Conservation (phyloP, 441 rosid species). For the Kokia cookei region DNA sequence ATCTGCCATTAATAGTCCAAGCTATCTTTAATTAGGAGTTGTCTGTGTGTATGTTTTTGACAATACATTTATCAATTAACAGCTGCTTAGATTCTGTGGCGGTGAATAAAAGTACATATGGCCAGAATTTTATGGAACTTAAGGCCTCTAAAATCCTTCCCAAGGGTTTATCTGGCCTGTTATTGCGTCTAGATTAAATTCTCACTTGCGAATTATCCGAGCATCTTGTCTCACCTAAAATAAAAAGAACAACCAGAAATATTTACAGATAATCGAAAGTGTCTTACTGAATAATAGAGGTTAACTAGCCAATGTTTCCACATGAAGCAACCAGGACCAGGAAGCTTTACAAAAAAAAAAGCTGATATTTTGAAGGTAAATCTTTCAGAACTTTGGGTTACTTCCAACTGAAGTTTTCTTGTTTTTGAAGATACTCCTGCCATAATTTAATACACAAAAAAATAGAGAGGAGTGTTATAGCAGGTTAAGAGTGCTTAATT, state of each 20-base stretch:
- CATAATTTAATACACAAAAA: too few relatives aligned
- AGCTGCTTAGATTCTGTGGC: neutral
- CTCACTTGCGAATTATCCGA: neutral
- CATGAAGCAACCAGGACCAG: neutral
- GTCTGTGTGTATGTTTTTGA: neutral
- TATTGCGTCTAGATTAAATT: neutral
- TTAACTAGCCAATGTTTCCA: neutral
- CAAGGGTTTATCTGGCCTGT: neutral
- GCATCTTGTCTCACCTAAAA: neutral
- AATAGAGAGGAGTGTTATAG: too few relatives aligned
- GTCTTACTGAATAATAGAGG: neutral
- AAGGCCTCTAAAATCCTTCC: neutral
- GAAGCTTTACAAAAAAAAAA: neutral
- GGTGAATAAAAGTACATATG: neutral
- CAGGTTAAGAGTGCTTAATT: too few relatives aligned
- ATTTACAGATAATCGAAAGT: neutral
- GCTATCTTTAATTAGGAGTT: neutral
- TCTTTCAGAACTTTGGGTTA: neutral
- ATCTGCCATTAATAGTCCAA: neutral
- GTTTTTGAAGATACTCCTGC: neutral
- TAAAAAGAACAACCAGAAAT: neutral
- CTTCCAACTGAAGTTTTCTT: neutral
- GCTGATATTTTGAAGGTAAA: neutral
- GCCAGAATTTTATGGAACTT: neutral
- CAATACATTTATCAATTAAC: neutral